Evolutionary conservation across 106 monocot species (phyloP).

Genomic region (Dendrobium huoshanense): DNA sequence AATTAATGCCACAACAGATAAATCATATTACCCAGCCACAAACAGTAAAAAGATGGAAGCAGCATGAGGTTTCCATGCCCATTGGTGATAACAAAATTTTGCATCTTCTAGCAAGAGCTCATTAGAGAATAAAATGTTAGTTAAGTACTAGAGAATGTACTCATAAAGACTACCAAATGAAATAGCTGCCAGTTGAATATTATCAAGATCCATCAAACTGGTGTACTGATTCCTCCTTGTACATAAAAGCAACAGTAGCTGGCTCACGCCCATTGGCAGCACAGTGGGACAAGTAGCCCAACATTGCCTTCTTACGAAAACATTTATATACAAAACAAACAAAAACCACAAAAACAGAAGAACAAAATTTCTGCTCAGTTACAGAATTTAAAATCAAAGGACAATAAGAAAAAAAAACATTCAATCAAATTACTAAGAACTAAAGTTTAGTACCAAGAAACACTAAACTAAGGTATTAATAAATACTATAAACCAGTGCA

Average conservation of each 20-base stretch:
- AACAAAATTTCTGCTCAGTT: slow-evolving; percentile 10
- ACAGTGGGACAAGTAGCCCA: slow-evolving; percentile 74
- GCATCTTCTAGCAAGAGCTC: slow-evolving; percentile 10
- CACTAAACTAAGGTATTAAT: background rate
- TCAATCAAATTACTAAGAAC: background rate
- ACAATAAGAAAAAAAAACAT: slow-evolving; percentile 2
- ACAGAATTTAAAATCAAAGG: slow-evolving; percentile 3
- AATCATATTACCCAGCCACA: slow-evolving; percentile 13
- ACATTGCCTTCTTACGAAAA: slow-evolving; percentile 88
- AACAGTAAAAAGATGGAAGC: slow-evolving; percentile 21
- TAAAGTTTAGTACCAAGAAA: background rate
- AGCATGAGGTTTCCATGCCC: slow-evolving; percentile 26
- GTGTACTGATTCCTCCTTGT: slow-evolving; percentile 65
- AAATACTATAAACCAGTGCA: background rate
- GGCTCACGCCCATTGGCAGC: slow-evolving; percentile 86
- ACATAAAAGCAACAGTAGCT: slow-evolving; percentile 71
- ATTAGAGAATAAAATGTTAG: slow-evolving; percentile 21
- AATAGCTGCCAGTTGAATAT: slow-evolving; percentile 51
- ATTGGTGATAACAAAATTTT: slow-evolving; percentile 11
- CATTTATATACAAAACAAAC: slow-evolving; percentile 48
- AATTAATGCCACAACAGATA: slow-evolving; percentile 26
- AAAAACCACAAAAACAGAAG: slow-evolving; percentile 26
- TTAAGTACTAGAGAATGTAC: slow-evolving; percentile 37
- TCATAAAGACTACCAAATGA: slow-evolving; percentile 50
- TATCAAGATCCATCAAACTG: slow-evolving; percentile 87